Evolutionary conservation across 225 moss, liverwort and hornwort species (phyloP).

Genomic region (Polytrichum formosum): DNA sequence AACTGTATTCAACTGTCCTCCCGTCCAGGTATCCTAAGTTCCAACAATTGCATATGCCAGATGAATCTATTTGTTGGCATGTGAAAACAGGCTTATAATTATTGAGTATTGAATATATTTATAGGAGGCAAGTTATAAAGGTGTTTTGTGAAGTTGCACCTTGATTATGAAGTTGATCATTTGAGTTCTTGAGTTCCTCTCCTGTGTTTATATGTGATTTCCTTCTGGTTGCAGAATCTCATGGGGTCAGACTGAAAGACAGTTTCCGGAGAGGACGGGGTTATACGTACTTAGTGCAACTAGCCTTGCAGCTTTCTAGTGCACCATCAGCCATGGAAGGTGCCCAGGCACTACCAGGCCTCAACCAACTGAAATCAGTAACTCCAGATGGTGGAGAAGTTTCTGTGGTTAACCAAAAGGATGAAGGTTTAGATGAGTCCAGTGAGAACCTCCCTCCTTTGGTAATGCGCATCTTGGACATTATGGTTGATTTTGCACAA

Average conservation of each 20-base stretch:
- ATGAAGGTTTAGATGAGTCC: slow-evolving; percentile 19
- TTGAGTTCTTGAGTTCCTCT: no score
- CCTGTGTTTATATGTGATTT: no score
- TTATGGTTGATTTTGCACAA: slow-evolving; percentile 50
- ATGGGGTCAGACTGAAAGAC: slow-evolving; percentile 61
- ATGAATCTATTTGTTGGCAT: not conserved
- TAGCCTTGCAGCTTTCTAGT: slow-evolving; percentile 55
- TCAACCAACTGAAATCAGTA: slow-evolving; percentile 7
- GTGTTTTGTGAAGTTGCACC: no score
- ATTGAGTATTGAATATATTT: no score
- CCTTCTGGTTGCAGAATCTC: slow-evolving; percentile 43
- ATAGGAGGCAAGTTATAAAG: no score
- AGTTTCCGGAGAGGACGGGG: slow-evolving; percentile 69
- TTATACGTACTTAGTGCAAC: slow-evolving; percentile 61
- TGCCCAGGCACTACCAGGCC: slow-evolving; percentile 3
- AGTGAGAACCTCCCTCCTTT: slow-evolving; percentile 31
- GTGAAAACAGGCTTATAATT: not conserved
- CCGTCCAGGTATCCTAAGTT: slow-evolving; percentile 44
- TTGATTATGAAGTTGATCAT: no score
- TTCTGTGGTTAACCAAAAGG: slow-evolving; percentile 4
- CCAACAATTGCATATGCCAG: no score
- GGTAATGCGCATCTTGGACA: slow-evolving; percentile 40
- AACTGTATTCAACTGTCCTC: slow-evolving; percentile 81
- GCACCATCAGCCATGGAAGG: slow-evolving; percentile 7
- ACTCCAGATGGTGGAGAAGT: not conserved